Percentiles rank a stretch among this genome's conserved stretches.
Evolutionary conservation across 2,329 filamentous ascomycete genomes (phyloP).

Genomic region (Fusarium beomiforme): DNA sequence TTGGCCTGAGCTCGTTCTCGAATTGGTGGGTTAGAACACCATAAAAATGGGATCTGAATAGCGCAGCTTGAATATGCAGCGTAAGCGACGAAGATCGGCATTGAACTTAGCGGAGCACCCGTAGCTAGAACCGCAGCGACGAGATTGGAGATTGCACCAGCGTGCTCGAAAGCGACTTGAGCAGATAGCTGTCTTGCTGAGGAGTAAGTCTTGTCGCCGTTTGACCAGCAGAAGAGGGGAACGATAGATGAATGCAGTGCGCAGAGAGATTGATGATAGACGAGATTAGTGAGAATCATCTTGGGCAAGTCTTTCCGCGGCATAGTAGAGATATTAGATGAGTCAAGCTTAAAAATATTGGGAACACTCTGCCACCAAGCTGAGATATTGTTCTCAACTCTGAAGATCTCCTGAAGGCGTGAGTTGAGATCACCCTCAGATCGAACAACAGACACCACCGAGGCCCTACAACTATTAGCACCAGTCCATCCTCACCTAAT

Average conservation of each 20-base stretch:
- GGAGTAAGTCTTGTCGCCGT: not conserved
- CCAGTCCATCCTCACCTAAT: fast-evolving
- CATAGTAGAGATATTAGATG: fast-evolving
- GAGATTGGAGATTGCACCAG: fast-evolving
- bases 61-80: not conserved
- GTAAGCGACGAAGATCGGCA: conserved; percentile 5
- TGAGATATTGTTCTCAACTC: not conserved
- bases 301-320: not conserved
- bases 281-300: not conserved
- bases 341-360: fast-evolving
- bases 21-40: not conserved
- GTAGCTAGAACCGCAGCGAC: fast-evolving
- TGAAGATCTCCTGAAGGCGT: not conserved
- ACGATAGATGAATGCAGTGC: not conserved
- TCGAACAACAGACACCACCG: not conserved
- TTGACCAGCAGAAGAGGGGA: conserved; percentile 6
- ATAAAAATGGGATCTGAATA: not conserved
- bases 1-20: not conserved
- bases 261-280: conserved; percentile 1
- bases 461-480: not conserved
- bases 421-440: fast-evolving
- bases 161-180: not conserved
- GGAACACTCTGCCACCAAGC: not conserved
- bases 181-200: not conserved
- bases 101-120: fast-evolving